Evolutionary conservation across 1,284 basidiomycete genomes (phyloP).

Genomic region (Phylloporus sp.): DNA sequence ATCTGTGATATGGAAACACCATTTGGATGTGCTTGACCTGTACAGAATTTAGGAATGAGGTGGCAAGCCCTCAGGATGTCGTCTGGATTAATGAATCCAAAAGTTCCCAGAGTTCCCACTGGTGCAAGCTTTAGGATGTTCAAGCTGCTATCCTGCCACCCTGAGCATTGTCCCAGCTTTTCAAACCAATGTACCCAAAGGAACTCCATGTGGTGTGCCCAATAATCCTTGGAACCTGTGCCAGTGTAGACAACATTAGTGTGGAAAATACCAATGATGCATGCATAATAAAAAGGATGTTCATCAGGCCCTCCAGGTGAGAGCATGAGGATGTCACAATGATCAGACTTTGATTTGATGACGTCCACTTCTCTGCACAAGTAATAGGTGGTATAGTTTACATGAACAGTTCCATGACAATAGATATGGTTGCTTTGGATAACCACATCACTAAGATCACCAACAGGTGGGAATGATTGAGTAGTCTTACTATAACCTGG

Average conservation of each 20-base stretch:
- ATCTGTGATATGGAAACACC: neutral
- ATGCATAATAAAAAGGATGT: neutral
- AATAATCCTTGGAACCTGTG: neutral
- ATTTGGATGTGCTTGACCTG: neutral
- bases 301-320: neutral
- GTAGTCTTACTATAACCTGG: neutral
- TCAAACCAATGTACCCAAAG: neutral
- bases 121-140: neutral
- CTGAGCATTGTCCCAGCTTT: neutral
- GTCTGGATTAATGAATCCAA: neutral
- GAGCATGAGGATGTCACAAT: neutral
- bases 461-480: neutral
- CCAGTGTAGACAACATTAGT: neutral
- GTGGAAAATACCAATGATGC: neutral
- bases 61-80: neutral
- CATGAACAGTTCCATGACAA: neutral
- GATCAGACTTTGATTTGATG: neutral
- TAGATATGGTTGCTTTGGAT: neutral
- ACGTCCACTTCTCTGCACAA: neutral
- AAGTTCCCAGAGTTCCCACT: neutral
- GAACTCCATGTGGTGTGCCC: neutral
- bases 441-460: neutral
- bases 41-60: neutral
- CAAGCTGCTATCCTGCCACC: neutral
- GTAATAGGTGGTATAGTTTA: neutral